These are phyloP conservation scores for Fusarium subtropicale DNA, from an alignment of 2,329 filamentous ascomycete species.

Conservation along the genomic window DNA sequence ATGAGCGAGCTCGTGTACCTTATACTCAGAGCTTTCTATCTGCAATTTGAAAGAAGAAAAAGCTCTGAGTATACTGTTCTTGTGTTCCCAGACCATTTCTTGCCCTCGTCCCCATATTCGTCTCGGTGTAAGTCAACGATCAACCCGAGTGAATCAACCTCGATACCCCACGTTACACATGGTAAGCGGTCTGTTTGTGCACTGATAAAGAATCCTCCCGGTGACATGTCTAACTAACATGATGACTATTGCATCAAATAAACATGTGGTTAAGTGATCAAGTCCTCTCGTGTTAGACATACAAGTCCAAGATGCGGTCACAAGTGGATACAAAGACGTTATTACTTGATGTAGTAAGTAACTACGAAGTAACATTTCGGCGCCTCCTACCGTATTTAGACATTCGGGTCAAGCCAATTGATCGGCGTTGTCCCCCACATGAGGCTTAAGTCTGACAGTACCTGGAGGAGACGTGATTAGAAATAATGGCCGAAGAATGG, in stretches of 20 bases:
- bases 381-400: conserved; percentile 26
- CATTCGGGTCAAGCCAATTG: not conserved
- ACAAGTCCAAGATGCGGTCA: not conserved
- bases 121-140: not conserved
- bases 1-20: conserved; percentile 25
- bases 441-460: conserved; percentile 12
- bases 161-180: not conserved
- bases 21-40: conserved; percentile 18
- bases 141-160: conserved; percentile 6
- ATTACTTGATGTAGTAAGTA: conserved; percentile 18
- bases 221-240: not conserved
- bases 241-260: no score
- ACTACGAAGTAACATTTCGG: conserved; percentile 23
- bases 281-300: not conserved
- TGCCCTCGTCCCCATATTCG: not conserved
- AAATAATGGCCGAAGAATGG: conserved; percentile 9
- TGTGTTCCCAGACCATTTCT: not conserved
- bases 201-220: not conserved
- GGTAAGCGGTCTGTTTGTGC: not conserved
- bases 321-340: conserved; percentile 2
- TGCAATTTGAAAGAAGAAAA: not conserved
- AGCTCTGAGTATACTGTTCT: not conserved
- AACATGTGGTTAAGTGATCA: not conserved
- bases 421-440: conserved; percentile 16
- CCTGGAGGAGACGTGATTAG: conserved; percentile 2